A percentile compares a stretch with the other conserved stretches of the same genome.
These are phyloP conservation scores for Penicillium sp. DNA, from an alignment of 2,329 filamentous ascomycete species.

Conservation along the genomic window DNA sequence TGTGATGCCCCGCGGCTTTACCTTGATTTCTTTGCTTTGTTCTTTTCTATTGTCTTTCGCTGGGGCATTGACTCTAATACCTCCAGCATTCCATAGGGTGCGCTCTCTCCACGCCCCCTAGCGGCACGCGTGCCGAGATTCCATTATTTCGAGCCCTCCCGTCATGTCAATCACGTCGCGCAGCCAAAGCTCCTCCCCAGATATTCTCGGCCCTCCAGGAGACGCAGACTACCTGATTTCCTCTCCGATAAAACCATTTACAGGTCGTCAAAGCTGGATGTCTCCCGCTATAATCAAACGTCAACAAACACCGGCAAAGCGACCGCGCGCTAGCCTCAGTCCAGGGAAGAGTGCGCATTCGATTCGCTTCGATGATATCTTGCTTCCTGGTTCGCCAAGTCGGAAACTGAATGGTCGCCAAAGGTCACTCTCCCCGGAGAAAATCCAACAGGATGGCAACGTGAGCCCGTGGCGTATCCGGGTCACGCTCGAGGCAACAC, in stretches of 20 bases:
- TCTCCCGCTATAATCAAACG: constrained; percentile 36
- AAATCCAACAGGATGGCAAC: constrained; percentile 38
- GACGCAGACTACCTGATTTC: constrained; percentile 45
- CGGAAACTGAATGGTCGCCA: constrained; percentile 31
- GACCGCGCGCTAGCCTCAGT: constrained; percentile 36
- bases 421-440: constrained; percentile 39
- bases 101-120: constrained; percentile 20
- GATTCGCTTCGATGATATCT: constrained; percentile 43
- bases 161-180: constrained; percentile 34
- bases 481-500: constrained; percentile 49
- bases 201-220: constrained; percentile 44
- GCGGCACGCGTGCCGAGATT: constrained; percentile 25
- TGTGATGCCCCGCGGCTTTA: constrained; percentile 20
- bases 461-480: constrained; percentile 50
- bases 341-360: constrained; percentile 40
- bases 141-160: constrained; percentile 14
- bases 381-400: constrained; percentile 41
- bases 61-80: background rate
- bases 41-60: background rate
- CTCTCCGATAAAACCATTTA: constrained; percentile 41
- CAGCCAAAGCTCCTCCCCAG: constrained; percentile 43
- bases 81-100: constrained; percentile 19
- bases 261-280: constrained; percentile 40
- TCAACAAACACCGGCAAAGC: constrained; percentile 36
- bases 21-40: background rate